These are phyloP conservation scores for Cercospora brassicicola DNA, from an alignment of 2,329 filamentous ascomycete species.

Conservation along the genomic window DNA sequence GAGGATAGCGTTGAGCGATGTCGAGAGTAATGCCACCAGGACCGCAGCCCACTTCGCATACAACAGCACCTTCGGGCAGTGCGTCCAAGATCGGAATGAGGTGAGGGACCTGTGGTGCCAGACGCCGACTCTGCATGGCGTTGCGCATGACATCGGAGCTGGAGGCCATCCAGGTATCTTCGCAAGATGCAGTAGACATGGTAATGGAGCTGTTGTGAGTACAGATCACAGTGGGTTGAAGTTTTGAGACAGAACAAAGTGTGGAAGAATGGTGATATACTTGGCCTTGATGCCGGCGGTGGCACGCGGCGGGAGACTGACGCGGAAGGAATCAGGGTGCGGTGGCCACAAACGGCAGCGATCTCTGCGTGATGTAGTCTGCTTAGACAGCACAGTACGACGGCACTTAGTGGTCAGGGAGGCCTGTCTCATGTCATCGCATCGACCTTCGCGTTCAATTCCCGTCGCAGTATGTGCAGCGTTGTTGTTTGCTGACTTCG, in stretches of 20 bases:
- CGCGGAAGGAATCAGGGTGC: neutral
- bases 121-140: constrained; percentile 15
- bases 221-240: neutral
- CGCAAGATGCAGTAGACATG: neutral
- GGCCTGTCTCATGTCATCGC: neutral
- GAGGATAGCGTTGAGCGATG: constrained; percentile 18
- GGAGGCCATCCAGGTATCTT: constrained; percentile 5
- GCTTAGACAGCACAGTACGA: neutral
- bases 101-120: constrained; percentile 12
- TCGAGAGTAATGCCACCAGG: constrained; percentile 21
- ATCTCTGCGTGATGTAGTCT: neutral
- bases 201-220: neutral
- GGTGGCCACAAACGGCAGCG: neutral
- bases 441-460: neutral
- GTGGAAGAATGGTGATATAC: neutral
- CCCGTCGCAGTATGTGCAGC: neutral
- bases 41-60: constrained; percentile 20
- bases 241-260: neutral
- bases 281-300: neutral
- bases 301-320: neutral
- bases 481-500: neutral
- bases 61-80: constrained; percentile 9
- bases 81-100: constrained; percentile 16
- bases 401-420: neutral
- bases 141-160: constrained; percentile 11